Evolutionary conservation across 768 basidiomycete species (phyloP).

Genomic region (Rhizopogon vesiculosus): DNA sequence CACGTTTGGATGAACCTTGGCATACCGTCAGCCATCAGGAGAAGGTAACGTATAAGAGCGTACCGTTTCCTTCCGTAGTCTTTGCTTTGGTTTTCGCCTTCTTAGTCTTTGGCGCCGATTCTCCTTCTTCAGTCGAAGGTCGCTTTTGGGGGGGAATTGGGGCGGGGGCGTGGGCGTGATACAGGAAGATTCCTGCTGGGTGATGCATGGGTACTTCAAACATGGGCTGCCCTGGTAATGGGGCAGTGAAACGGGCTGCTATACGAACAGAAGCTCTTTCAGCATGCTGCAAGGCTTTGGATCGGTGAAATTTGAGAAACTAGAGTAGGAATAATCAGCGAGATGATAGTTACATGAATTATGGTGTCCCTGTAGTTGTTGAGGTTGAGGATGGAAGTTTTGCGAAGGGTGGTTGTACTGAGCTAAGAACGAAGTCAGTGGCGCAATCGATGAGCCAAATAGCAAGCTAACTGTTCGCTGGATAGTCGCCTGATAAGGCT

Average conservation of each 20-base stretch:
- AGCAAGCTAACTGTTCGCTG: slow-evolving; percentile 30
- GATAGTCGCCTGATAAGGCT: slow-evolving; percentile 42
- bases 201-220: slow-evolving; percentile 30
- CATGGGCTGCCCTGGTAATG: slow-evolving; percentile 24
- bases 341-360: slow-evolving; percentile 28
- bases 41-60: slow-evolving; percentile 6
- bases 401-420: slow-evolving; percentile 28
- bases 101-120: slow-evolving; percentile 41
- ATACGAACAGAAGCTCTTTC: slow-evolving; percentile 58
- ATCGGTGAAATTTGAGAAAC: slow-evolving; percentile 15
- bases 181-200: slow-evolving; percentile 21
- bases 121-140: slow-evolving; percentile 32
- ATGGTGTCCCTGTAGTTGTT: slow-evolving; percentile 21
- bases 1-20: slow-evolving; percentile 50
- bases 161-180: slow-evolving; percentile 26
- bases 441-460: slow-evolving; percentile 3
- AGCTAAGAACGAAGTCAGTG: slow-evolving; percentile 21
- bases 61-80: slow-evolving; percentile 29
- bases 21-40: slow-evolving; percentile 10
- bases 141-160: slow-evolving; percentile 31
- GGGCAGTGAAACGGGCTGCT: slow-evolving; percentile 43
- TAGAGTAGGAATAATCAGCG: slow-evolving; percentile 12
- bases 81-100: slow-evolving; percentile 38
- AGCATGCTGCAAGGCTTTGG: slow-evolving; percentile 44
- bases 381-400: slow-evolving; percentile 27